Conservation (phyloP, 23 red algal species). For the Porphyridium purpureum region DNA sequence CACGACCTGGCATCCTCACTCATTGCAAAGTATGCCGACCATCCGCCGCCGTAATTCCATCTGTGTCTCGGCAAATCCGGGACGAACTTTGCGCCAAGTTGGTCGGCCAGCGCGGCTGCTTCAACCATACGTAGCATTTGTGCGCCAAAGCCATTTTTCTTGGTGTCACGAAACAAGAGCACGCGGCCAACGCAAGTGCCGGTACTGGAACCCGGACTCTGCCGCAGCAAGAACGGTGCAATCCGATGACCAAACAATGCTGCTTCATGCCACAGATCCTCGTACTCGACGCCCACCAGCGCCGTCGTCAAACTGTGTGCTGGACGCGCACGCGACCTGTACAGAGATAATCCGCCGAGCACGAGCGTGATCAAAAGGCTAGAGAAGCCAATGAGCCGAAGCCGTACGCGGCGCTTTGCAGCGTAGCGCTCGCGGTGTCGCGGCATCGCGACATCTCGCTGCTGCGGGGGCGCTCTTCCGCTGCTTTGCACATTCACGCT, state of each 20-base stretch:
- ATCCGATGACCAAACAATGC: not conserved
- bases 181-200: not conserved
- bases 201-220: not conserved
- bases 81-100: slow-evolving; percentile 2
- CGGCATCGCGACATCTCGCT: too few species aligned
- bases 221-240: not conserved
- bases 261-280: not conserved
- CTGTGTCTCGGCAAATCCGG: slow-evolving; percentile 2
- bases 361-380: too few species aligned
- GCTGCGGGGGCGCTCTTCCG: too few species aligned
- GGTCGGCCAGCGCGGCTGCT: slow-evolving; percentile 12
- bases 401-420: too few species aligned
- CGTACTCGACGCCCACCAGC: not conserved
- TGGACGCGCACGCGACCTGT: too few species aligned
- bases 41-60: slow-evolving; percentile 66
- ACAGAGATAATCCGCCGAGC: too few species aligned
- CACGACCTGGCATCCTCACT: slow-evolving; percentile 39
- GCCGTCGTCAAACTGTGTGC: not conserved
- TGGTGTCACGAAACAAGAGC: slow-evolving; percentile 10
- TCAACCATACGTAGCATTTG: slow-evolving; percentile 38
- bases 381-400: too few species aligned
- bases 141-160: slow-evolving; percentile 53
- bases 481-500: too few species aligned
- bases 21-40: slow-evolving; percentile 4
- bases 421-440: too few species aligned